phyloP scores from a whole-genome alignment of 2,329 filamentous ascomycete species.

The Fusarium sp. region DNA sequence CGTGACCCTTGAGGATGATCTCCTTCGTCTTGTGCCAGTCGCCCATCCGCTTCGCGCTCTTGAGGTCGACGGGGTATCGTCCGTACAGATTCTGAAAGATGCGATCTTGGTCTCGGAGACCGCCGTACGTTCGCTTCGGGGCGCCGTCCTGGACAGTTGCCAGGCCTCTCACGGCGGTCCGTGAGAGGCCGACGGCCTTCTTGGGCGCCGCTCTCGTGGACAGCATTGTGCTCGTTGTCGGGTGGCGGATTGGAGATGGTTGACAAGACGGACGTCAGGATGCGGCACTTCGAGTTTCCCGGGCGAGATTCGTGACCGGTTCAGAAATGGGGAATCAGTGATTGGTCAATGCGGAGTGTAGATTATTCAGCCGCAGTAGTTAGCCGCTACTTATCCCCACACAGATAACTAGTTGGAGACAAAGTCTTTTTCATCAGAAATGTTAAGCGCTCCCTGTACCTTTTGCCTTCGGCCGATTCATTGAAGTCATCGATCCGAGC shows the following conservation, averaged over 20 bases:
- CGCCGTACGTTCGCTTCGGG: slow-evolving; percentile 78
- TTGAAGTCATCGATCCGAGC: slow-evolving; percentile 42
- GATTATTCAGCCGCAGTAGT: slow-evolving; percentile 44
- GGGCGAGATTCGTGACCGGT: slow-evolving; percentile 46
- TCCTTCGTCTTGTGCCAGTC: slow-evolving; percentile 99
- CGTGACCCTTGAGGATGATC: slow-evolving; percentile 94
- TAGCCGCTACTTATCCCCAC: slow-evolving; percentile 43
- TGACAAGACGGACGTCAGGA: slow-evolving; percentile 43
- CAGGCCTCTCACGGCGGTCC: slow-evolving; percentile 69
- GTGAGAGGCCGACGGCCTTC: slow-evolving; percentile 52
- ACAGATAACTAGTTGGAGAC: accelerated
- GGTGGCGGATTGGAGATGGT: slow-evolving; percentile 44
- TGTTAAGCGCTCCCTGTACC: slow-evolving; percentile 27
- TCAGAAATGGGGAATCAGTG: slow-evolving; percentile 50
- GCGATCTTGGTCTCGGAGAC: slow-evolving; percentile 92
- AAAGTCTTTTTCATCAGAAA: slow-evolving; percentile 34
- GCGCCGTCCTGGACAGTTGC: slow-evolving; percentile 79
- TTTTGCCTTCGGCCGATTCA: slow-evolving; percentile 23
- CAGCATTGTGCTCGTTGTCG: slow-evolving; percentile 53
- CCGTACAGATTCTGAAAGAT: slow-evolving; percentile 99
- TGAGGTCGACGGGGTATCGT: slow-evolving; percentile 88
- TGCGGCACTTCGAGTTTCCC: slow-evolving; percentile 51
- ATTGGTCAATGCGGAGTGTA: slow-evolving; percentile 52
- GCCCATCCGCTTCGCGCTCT: slow-evolving; percentile 95
- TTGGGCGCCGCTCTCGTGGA: slow-evolving; percentile 54